phyloP scores from a whole-genome alignment of 495 filamentous ascomycete species.

The Neurospora africana region DNA sequence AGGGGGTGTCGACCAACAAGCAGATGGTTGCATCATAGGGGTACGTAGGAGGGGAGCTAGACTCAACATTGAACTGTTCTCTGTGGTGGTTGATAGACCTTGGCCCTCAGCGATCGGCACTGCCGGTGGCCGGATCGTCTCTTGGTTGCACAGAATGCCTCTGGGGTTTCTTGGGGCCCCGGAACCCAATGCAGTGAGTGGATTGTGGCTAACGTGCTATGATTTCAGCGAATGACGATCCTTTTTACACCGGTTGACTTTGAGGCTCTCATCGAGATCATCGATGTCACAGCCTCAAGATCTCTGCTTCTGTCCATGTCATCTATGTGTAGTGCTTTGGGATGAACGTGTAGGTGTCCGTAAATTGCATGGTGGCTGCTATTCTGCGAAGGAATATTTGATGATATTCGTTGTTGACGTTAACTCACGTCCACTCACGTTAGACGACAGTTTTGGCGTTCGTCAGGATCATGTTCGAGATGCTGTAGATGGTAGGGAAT shows the following conservation, averaged over 20 bases:
- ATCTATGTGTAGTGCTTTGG: background rate
- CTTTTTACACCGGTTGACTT: background rate
- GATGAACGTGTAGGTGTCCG: background rate
- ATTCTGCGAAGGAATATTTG: background rate
- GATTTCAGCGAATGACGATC: background rate
- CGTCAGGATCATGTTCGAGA: background rate
- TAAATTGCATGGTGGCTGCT: background rate
- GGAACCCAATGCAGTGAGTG: background rate
- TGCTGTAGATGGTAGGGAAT: background rate
- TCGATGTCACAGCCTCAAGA: background rate
- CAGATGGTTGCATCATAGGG: background rate
- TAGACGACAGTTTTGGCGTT: background rate
- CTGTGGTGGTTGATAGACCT: background rate
- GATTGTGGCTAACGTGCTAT: background rate
- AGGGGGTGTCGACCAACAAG: background rate
- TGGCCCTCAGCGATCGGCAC: background rate
- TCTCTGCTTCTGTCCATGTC: background rate
- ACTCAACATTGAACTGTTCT: background rate
- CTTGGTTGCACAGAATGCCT: background rate
- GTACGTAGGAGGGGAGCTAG: background rate
- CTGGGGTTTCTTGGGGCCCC: background rate
- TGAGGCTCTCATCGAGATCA: background rate
- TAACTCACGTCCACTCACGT: background rate
- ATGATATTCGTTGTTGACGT: background rate
- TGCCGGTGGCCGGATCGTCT: background rate